Conservation (phyloP, 129 eudicot species). For the Tagetes erecta region DNA sequence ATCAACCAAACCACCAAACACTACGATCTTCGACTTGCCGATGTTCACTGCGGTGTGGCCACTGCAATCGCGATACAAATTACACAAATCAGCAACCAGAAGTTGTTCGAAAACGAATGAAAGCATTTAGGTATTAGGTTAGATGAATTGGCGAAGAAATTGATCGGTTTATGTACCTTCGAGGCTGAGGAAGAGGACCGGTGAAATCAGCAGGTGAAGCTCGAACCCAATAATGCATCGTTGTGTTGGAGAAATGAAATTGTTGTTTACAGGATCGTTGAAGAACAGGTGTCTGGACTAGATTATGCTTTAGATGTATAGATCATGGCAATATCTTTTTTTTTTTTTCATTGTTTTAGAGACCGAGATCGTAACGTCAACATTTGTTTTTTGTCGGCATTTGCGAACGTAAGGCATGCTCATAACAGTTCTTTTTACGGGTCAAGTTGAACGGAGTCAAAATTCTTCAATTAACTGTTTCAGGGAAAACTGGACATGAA, state of each 20-base stretch:
- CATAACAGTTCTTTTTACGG: no score
- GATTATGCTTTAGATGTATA: no score
- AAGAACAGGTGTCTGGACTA: no score
- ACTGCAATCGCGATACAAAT: conserved; percentile 42
- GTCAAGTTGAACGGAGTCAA: no score
- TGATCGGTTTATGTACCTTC: conserved; percentile 47
- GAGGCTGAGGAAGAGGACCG: conserved; percentile 83
- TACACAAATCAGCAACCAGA: not conserved
- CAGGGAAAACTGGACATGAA: no score
- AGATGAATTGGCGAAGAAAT: not conserved
- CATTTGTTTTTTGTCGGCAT: no score
- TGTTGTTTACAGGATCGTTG: no score
- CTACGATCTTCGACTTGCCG: conserved; percentile 79
- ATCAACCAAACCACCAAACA: conserved; percentile 88
- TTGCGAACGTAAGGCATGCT: no score
- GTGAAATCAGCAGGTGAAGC: conserved; percentile 79
- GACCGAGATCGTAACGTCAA: no score
- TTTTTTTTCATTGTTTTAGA: no score
- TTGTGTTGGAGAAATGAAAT: not conserved
- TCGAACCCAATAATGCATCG: conserved; percentile 79
- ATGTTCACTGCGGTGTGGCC: conserved; percentile 95
- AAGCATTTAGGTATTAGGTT: not conserved
- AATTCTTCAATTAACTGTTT: no score
- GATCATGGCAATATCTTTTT: no score
- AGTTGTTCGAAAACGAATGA: not conserved